These are phyloP conservation scores for Xylaria sp. DNA, from an alignment of 2,329 filamentous ascomycete genomes.

Conservation along the genomic window DNA sequence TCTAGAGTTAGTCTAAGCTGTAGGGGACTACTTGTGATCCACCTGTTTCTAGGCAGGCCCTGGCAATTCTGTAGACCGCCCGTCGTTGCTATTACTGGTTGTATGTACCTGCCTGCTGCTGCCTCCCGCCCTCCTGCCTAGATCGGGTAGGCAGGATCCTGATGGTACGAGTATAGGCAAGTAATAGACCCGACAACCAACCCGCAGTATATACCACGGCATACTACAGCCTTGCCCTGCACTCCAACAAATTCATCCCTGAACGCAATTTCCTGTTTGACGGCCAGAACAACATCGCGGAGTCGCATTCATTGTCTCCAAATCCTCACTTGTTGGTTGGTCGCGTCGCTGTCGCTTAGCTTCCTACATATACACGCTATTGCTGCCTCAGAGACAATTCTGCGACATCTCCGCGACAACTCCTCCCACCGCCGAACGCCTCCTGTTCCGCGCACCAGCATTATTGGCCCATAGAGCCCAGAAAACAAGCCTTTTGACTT, in stretches of 20 bases:
- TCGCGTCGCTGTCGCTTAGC: constrained; percentile 4
- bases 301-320: constrained; percentile 1
- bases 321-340: constrained; percentile 4
- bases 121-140: not conserved
- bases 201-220: not conserved
- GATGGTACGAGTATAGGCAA: not conserved
- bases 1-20: not conserved
- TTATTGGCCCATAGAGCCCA: constrained; percentile 8
- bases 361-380: constrained; percentile 2
- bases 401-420: not conserved
- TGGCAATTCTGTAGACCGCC: constrained; percentile 1
- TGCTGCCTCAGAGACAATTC: constrained; percentile 23
- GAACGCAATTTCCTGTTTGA: constrained; percentile 26
- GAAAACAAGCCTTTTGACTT: not conserved
- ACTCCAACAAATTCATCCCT: constrained; percentile 8
- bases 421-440: constrained; percentile 10
- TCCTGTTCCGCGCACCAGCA: constrained; percentile 1
- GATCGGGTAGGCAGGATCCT: constrained; percentile 3
- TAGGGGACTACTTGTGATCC: constrained; percentile 7
- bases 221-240: constrained; percentile 19
- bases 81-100: not conserved
- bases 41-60: constrained; percentile 4
- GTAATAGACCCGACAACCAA: not conserved
- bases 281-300: constrained; percentile 1
- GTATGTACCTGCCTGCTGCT: not conserved